Evolutionary conservation across 306 rosid species (phyloP).

Genomic region (Spatholobus suberectus): DNA sequence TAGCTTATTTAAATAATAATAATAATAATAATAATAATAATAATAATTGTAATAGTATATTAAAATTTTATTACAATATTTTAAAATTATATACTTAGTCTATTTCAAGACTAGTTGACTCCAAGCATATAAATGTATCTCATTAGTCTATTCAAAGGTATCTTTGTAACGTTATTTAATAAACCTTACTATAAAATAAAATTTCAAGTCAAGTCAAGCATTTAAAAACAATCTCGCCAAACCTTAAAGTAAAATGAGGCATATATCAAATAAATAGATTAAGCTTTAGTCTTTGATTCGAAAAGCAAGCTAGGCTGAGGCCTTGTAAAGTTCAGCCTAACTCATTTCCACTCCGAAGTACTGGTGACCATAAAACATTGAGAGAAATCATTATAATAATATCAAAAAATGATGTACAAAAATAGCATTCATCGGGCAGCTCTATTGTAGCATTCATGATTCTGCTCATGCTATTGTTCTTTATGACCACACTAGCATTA

Average conservation of each 20-base stretch:
- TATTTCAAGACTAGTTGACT: no score
- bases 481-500: not conserved
- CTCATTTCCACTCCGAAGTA: not conserved
- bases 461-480: slow-evolving; percentile 16
- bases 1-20: no score
- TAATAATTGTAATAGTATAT: no score
- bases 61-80: not conserved
- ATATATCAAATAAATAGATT: no score
- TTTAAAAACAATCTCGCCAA: not conserved
- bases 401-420: not conserved
- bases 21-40: not conserved
- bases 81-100: not conserved
- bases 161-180: no score
- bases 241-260: no score
- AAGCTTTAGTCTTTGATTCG: not conserved
- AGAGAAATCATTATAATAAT: not conserved
- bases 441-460: not conserved
- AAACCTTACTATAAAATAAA: no score
- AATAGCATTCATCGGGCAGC: not conserved
- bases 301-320: not conserved
- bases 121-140: no score
- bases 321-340: not conserved
- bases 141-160: no score
- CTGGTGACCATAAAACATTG: slow-evolving; percentile 14
- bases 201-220: not conserved